These are phyloP conservation scores for Lactuca saligna DNA, from an alignment of 129 eudicot species.

Conservation along the genomic window DNA sequence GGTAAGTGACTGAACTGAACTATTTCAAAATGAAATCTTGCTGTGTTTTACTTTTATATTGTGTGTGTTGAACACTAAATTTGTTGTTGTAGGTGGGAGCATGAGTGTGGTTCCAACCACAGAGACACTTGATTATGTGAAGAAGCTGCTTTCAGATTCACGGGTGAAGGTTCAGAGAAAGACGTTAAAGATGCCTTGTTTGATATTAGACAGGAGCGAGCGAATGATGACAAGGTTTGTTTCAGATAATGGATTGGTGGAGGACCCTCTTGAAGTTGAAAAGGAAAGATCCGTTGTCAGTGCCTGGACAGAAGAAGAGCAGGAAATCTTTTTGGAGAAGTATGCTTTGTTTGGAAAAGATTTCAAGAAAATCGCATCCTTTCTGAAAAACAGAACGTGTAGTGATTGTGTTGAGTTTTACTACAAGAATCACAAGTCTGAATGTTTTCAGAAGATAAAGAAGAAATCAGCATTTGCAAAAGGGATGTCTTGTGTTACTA, in stretches of 20 bases:
- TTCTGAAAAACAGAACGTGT: constrained; percentile 66
- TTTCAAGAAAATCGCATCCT: constrained; percentile 74
- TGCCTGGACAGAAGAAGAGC: constrained; percentile 75
- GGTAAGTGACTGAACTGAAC: constrained; percentile 47
- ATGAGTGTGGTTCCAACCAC: constrained; percentile 50
- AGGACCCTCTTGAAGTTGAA: constrained; percentile 71
- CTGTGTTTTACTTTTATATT: not conserved
- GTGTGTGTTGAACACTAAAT: not conserved
- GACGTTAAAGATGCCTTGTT: constrained; percentile 72
- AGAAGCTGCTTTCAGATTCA: constrained; percentile 60
- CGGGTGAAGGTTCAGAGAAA: constrained; percentile 43
- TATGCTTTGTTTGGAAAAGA: constrained; percentile 63
- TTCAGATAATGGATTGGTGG: constrained; percentile 70
- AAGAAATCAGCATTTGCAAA: constrained; percentile 51
- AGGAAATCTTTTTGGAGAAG: constrained; percentile 57
- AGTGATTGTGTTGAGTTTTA: constrained; percentile 92
- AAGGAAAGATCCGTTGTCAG: constrained; percentile 62
- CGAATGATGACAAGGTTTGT: constrained; percentile 53
- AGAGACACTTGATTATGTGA: constrained; percentile 51
- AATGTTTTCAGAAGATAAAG: constrained; percentile 57
- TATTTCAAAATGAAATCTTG: too few relatives aligned
- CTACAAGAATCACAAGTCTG: constrained; percentile 89
- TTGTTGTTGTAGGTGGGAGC: constrained; percentile 43
- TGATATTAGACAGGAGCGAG: constrained; percentile 67
- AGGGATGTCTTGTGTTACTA: constrained; percentile 45